Percentiles rank a stretch among this genome's conserved stretches.
Evolutionary conservation across 192 early-diverging fungal species (phyloP).

Genomic region (Lobosporangium transversale): DNA sequence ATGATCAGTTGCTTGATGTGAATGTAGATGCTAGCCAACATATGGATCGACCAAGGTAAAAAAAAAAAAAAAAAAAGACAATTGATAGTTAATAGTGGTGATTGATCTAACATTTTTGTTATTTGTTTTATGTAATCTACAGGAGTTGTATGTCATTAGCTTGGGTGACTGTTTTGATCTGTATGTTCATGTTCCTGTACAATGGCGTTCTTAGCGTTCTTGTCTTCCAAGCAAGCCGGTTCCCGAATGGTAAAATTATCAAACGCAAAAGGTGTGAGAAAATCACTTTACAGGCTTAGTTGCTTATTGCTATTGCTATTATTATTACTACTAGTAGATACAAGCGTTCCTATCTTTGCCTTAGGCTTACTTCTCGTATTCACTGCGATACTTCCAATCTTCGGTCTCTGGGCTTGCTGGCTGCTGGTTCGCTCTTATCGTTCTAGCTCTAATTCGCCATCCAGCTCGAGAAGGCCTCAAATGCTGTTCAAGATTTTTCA

Average conservation of each 20-base stretch:
- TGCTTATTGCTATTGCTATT: neutral
- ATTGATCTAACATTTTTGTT: neutral
- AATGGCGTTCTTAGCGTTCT: slow-evolving; percentile 17
- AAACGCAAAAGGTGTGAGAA: no score
- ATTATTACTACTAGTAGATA: neutral
- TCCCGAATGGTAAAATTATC: slow-evolving; percentile 21
- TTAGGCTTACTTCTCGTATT: slow-evolving; percentile 4
- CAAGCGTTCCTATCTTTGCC: slow-evolving; percentile 11
- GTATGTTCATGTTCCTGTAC: slow-evolving; percentile 14
- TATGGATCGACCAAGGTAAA: slow-evolving; percentile 13
- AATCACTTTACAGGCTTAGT: neutral
- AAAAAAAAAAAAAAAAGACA: neutral
- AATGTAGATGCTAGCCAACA: neutral
- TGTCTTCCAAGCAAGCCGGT: slow-evolving; percentile 38
- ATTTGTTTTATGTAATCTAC: neutral
- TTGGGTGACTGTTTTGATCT: slow-evolving; percentile 1
- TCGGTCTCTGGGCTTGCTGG: no score
- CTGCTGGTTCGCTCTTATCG: no score
- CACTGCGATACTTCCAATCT: slow-evolving; percentile 2
- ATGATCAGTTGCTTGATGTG: neutral
- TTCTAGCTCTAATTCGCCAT: no score
- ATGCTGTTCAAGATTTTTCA: slow-evolving; percentile 16
- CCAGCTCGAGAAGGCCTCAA: no score
- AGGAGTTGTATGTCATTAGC: slow-evolving; percentile 19
- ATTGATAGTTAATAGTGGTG: no score